A percentile compares a stretch with the other conserved stretches of the same genome.
These are phyloP conservation scores for Fusarium domesticum DNA, from an alignment of 2,329 filamentous ascomycete species.

Conservation along the genomic window DNA sequence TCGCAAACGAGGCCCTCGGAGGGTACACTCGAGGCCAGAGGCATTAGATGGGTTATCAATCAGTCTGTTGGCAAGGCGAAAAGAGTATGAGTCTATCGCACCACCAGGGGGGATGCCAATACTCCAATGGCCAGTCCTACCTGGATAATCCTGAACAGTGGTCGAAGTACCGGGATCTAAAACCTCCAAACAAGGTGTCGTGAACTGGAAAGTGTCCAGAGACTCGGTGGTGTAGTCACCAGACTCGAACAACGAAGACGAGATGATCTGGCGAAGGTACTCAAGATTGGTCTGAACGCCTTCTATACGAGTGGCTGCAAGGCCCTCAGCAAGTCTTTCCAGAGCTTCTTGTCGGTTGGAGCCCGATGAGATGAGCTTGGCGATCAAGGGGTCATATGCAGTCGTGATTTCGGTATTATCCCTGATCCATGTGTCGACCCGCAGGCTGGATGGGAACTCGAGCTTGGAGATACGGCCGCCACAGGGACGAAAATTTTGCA, in stretches of 20 bases:
- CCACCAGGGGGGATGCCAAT: slow-evolving; percentile 41
- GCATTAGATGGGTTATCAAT: slow-evolving; percentile 31
- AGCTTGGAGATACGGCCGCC: slow-evolving; percentile 58
- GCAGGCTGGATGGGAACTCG: slow-evolving; percentile 49
- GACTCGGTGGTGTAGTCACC: slow-evolving; percentile 35
- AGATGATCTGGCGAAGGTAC: slow-evolving; percentile 32
- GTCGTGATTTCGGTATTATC: slow-evolving; percentile 68
- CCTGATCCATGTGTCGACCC: slow-evolving; percentile 66
- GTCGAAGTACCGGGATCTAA: slow-evolving; percentile 36
- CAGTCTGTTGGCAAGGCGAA: slow-evolving; percentile 35
- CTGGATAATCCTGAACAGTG: slow-evolving; percentile 42
- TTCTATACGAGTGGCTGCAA: slow-evolving; percentile 46
- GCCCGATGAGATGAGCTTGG: slow-evolving; percentile 68
- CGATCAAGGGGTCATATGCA: slow-evolving; percentile 74
- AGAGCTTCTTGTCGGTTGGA: slow-evolving; percentile 58
- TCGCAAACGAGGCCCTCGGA: slow-evolving; percentile 33
- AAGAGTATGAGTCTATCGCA: slow-evolving; percentile 40
- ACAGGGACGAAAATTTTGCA: slow-evolving; percentile 55
- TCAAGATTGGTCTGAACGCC: slow-evolving; percentile 37
- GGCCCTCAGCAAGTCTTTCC: slow-evolving; percentile 57
- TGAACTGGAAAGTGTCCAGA: slow-evolving; percentile 31
- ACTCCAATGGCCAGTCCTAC: slow-evolving; percentile 37
- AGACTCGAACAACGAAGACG: slow-evolving; percentile 26
- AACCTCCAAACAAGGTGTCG: slow-evolving; percentile 34
- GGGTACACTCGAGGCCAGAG: slow-evolving; percentile 36